Evolutionary conservation across 495 filamentous ascomycete genomes (phyloP), one percentile per base, ranked within the genome.

Genomic region (Podospora conica): DNA sequence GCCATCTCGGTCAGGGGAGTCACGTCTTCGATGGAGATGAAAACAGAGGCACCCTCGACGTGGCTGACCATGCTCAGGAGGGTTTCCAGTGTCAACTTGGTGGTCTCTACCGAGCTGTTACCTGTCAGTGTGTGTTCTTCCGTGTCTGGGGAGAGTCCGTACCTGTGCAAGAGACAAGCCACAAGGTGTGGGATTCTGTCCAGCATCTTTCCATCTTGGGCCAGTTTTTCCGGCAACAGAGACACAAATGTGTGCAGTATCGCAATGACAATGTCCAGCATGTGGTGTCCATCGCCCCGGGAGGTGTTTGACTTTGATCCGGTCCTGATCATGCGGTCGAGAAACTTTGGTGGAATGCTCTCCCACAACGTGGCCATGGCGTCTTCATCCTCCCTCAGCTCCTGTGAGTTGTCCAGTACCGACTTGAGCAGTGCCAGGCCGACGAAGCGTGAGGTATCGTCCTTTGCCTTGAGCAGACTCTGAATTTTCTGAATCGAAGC

Each of bases 391-490:
- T 73, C 66, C 65, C 76, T 66, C 28, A 84, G 72, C 25, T 83
- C 77, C 1, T 76, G 69, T 0, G 80, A 75, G 61, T 85, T 87
- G 70, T 87, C 86, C 2, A 89, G 75, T 5, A 88, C 72, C 9
- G 85, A 81, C 63, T 84, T 87, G 48, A 89, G 73, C 53, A 89
- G 74, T 0, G 87, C 83, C n/a, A 90, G 77, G 0, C 87, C 87
- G 48, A 89, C 86, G 61, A 90, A 88, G 58, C 84, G 82, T 6
- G 83, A 83, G 0, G 86, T 89, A 67, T 90, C 87, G 69, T 87
- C 83, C 21, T 83, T 85, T 63, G 84, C 68, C 55, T 76, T 76
- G 9, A 90, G 79, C 22, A 86, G 76, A 0, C 75, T 68, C 59
- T 80, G 69, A 55, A 84, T 78, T 62, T 82, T 81, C 53, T 76